Evolutionary conservation across 169 alveolate genomes (phyloP), one percentile per base, ranked within the genome.

Genomic region (Plasmodium vivax): DNA sequence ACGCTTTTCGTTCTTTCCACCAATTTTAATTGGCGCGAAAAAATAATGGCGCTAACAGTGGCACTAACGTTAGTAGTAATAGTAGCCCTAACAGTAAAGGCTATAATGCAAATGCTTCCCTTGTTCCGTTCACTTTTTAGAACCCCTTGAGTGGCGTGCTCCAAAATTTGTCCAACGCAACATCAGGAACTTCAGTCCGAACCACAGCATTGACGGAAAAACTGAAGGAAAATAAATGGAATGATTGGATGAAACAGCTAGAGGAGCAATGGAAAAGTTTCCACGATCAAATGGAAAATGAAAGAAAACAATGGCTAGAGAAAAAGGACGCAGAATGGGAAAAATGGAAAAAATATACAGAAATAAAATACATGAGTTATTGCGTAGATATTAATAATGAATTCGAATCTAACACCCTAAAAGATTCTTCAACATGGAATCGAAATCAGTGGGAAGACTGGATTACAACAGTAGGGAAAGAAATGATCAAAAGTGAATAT

Each of bases 381-480:
- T 30, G 43, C 83, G 10, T 34, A 19, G 58, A 27, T 23, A 75
- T 75, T n/a, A 27, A 75, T 41, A 27, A 32, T 30, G 83, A 75
- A 19, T 75, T 30, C 83, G 43, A 75, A 9, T 30, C 43, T 27
- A 34, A 75, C 12, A 0, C 43, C 41, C 7, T 75, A 34, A 41
- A 75, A 34, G 43, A 75, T 30, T 75, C 83, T 32, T 45, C 9
- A 32, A 32, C 34, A 23, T 75, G 83, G 83, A 19, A 1, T 75
- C 2, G 43, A 9, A 75, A 7, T 75, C 83, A 75, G 41, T 75
- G 83, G 83, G 43, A 30, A 14, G 51, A 27, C 36, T 75, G 83
- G 83, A 75, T 75, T 32, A 23, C 23, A 75, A 75, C 45, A 75
- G 83, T 30, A 75, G 83, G 83, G 23, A 75, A 19, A 34, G 14